These are phyloP conservation scores for Plantago ovata DNA, from an alignment of 257 asterid species.

Conservation along the genomic window DNA sequence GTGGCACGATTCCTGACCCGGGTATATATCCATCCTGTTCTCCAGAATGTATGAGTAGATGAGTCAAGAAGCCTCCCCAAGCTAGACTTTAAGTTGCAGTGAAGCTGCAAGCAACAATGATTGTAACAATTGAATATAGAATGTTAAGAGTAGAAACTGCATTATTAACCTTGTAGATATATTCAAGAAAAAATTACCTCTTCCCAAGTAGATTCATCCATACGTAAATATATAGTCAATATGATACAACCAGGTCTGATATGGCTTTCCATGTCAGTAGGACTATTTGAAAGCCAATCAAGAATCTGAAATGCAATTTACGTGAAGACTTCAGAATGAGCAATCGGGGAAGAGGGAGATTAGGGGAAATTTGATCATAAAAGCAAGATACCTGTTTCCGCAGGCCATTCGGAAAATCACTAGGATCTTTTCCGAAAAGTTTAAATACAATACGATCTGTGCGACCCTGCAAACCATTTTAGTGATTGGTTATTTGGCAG, in stretches of 20 bases:
- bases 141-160: neutral
- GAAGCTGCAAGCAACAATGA: conserved; percentile 49
- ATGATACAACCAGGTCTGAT: conserved; percentile 91
- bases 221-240: conserved; percentile 69
- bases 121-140: conserved; percentile 2
- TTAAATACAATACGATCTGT: conserved; percentile 83
- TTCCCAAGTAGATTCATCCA: conserved; percentile 78
- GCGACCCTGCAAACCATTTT: conserved; percentile 12
- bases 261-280: conserved; percentile 91
- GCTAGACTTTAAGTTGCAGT: conserved; percentile 57
- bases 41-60: conserved; percentile 76
- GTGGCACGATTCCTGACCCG: conserved; percentile 61
- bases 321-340: conserved; percentile 8
- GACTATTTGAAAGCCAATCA: conserved; percentile 89
- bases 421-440: conserved; percentile 82
- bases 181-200: conserved; percentile 41
- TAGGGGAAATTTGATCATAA: conserved; percentile 11
- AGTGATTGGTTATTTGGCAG: conserved; percentile 1
- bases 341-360: conserved; percentile 14
- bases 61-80: conserved; percentile 72
- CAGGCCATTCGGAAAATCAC: conserved; percentile 57
- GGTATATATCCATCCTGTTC: conserved; percentile 81
- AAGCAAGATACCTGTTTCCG: conserved; percentile 66
- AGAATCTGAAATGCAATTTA: conserved; percentile 62
- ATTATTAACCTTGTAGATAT: conserved; percentile 1